Evolutionary conservation across 1,139 yeast species (phyloP).

Genomic region (Saccharomyces hybrid): DNA sequence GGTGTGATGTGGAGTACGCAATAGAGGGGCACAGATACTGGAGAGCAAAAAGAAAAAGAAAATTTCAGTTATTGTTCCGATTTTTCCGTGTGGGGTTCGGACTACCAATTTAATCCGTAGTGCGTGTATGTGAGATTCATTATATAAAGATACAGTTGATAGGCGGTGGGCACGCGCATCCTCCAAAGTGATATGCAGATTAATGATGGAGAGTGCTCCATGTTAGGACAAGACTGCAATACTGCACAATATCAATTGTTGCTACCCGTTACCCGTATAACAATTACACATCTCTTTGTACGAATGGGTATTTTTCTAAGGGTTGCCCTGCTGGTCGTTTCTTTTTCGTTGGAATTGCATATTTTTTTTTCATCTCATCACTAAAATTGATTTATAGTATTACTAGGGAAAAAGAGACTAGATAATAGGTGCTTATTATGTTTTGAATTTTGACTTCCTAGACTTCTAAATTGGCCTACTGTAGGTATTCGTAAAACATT

Average conservation of each 20-base stretch:
- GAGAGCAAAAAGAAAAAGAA: not conserved
- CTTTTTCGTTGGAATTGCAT: not conserved
- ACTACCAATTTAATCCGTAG: not conserved
- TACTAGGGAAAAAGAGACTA: not conserved
- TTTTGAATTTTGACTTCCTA: not conserved
- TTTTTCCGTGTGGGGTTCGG: slow-evolving; percentile 1
- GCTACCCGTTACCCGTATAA: not conserved
- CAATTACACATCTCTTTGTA: not conserved
- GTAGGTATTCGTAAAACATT: not conserved
- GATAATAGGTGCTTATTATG: not conserved
- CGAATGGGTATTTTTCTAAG: not conserved
- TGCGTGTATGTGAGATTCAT: not conserved
- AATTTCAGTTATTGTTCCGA: not conserved
- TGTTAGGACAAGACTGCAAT: too few species aligned
- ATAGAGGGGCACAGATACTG: not conserved
- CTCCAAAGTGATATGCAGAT: too few species aligned
- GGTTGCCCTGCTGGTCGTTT: not conserved
- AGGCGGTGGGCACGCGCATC: too few species aligned
- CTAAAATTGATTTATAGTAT: not conserved
- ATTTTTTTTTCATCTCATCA: not conserved
- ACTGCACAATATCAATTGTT: too few species aligned
- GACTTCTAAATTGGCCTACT: not conserved
- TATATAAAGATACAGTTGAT: too few species aligned
- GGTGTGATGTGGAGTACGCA: not conserved
- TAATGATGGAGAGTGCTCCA: too few species aligned